These are phyloP conservation scores for Alternaria arborescens DNA, from an alignment of 2,329 filamentous ascomycete genomes.

Conservation along the genomic window DNA sequence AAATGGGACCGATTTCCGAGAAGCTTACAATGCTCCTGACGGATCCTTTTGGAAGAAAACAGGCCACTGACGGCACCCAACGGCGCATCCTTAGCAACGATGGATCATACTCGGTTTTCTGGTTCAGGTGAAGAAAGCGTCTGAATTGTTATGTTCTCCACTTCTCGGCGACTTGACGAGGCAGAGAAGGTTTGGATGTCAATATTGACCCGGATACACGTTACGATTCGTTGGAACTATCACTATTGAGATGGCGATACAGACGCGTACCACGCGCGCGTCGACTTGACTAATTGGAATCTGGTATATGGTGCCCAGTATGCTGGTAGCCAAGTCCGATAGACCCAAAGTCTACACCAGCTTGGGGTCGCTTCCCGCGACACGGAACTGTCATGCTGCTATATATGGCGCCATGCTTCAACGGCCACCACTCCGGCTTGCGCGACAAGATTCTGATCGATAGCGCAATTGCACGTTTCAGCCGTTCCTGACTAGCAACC, in stretches of 20 bases:
- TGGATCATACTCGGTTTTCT: slow-evolving; percentile 46
- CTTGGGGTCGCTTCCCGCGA: background rate
- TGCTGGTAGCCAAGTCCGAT: background rate
- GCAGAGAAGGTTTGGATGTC: background rate
- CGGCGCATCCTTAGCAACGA: slow-evolving; percentile 44
- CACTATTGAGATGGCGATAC: background rate
- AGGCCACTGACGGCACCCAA: slow-evolving; percentile 36
- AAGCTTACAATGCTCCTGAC: slow-evolving; percentile 45
- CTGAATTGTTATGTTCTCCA: background rate
- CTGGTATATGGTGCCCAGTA: background rate
- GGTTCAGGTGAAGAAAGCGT: slow-evolving; percentile 41
- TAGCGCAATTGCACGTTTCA: slow-evolving; percentile 9
- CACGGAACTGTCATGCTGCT: slow-evolving; percentile 8
- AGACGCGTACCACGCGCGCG: background rate
- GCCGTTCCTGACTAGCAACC: slow-evolving; percentile 8
- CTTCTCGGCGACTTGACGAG: background rate
- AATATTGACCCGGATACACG: background rate
- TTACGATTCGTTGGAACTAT: background rate
- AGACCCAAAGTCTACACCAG: background rate
- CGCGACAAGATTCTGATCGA: slow-evolving; percentile 4
- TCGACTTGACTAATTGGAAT: background rate
- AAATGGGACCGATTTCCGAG: slow-evolving; percentile 48
- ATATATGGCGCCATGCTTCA: slow-evolving; percentile 6
- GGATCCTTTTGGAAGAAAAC: slow-evolving; percentile 49
- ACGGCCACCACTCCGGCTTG: background rate